Base-by-base conservation (phyloP, 495 filamentous ascomycete species). In the Penicillium coffeae region DNA sequence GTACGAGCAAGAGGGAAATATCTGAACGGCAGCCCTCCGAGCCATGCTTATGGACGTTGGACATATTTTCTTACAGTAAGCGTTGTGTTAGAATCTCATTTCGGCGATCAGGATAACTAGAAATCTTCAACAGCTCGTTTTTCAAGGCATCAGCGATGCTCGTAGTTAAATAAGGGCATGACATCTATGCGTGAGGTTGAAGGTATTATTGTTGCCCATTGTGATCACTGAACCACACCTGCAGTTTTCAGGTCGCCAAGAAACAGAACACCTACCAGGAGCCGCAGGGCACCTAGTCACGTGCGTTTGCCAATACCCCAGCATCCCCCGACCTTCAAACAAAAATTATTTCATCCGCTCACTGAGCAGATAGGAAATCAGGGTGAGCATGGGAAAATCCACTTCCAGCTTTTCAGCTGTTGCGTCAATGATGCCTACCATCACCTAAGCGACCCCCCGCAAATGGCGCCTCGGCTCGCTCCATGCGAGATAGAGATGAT, bases 321-420 rank as follows among this genome's bases (percentile, higher is more conserved):
- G 44, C 44, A 6, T 21, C 44, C 33, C 44, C 33, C 18, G 15
- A 14, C 8, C 1, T 38, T 47, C 14, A 25, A 47, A 25, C 1
- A 38, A 38, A 18, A 30, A 47, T 38, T 13, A 51, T 51, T 46
- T 51, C 27, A 22, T 46, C 42, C 21, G 42, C 42, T 41, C 16
- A 16, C 49, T 51, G 37, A 46, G 14, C 42, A 46, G 27, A 40
- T 7, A 38, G 36, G 42, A 35, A 37, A 51, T 42, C 42, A 51
- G 42, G 42, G 27, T 51, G 36, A 46, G 49, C 42, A 37, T 51
- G 27, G 49, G 30, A 43, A 42, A 51, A 42, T 21, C 44, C 1
- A n/a, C n/a, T n/a, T n/a, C n/a, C n/a, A n/a, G n/a, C n/a, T 38
- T 47, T 14, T 38, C 20, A 6, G 20, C 5, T 14, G 44, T 37